Evolutionary conservation across 2,329 filamentous ascomycete genomes (phyloP), one percentile per base, ranked within the genome.

Genomic region (Arthrobotrys sphaeroides): DNA sequence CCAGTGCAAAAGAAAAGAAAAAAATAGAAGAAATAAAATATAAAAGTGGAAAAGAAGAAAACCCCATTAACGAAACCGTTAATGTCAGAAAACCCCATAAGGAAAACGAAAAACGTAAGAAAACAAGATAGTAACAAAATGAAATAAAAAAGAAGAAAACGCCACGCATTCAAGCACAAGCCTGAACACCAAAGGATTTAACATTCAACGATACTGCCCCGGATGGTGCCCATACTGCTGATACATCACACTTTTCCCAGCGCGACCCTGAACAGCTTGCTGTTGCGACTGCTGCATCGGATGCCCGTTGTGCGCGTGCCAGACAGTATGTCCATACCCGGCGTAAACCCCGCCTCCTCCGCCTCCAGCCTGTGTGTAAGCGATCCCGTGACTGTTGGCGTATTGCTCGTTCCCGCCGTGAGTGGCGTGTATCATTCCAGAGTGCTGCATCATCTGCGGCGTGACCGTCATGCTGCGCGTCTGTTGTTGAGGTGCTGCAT

Each of bases 381-480:
- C 1, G 16, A 55, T 55, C 3, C 42, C 60, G 3, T 65, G 53
- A 45, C 33, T 10, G 18, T 16, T 16, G 6, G 18, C 55, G 20
- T 74, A 73, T 28, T 59, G 69, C 13, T 73, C 69, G 10, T 2
- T n/a, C 4, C 42, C 36, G 9, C n/a, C 16, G n/a, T 57, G 59
- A 28, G 57, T 33, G 6, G 55, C 49, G 13, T 68, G 57, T 42
- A 68, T 55, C 7, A 69, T 38, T 12, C 59, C 59, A 2, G 70
- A 24, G 13, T 74, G 70, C 36, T 68, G 70, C n/a, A 74, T 26
- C 38, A 74, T 59, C 40, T 74, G 70, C 22, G 70, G 70, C 24
- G 70, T 74, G 12, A 64, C 57, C 1, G 70, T 68, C 55, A 62
- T 55, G 20, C 62, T 68, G 12, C 62, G 53, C 31, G 62, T 55